These are phyloP conservation scores for Populus tremula DNA, from an alignment of 345 rosid species.

Conservation along the genomic window DNA sequence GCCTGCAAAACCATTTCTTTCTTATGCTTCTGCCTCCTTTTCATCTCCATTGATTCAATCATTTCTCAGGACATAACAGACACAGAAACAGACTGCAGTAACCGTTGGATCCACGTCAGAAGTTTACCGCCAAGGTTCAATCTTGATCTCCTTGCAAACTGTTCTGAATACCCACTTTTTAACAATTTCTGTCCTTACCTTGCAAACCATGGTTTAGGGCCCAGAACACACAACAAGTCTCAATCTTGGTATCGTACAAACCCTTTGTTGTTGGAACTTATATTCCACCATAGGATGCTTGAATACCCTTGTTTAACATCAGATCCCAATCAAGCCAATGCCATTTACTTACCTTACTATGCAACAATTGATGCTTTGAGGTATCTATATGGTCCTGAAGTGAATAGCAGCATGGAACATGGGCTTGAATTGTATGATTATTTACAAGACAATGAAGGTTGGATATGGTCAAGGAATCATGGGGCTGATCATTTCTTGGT, in stretches of 20 bases:
- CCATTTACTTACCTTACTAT: conserved; percentile 78
- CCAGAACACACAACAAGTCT: conserved; percentile 70
- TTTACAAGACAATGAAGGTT: conserved; percentile 38
- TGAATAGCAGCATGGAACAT: conserved; percentile 61
- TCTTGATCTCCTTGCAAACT: conserved; percentile 75
- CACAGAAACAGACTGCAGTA: conserved; percentile 36
- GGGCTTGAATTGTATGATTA: conserved; percentile 64
- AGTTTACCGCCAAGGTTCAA: conserved; percentile 73
- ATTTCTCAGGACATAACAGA: neutral
- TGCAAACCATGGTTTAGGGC: conserved; percentile 87
- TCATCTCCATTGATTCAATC: conserved; percentile 1
- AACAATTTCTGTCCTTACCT: conserved; percentile 67
- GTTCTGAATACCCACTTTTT: conserved; percentile 61
- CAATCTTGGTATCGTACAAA: conserved; percentile 90
- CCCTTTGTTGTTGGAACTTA: conserved; percentile 65
- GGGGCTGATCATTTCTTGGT: conserved; percentile 85
- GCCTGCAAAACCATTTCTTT: conserved; percentile 11
- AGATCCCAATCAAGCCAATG: conserved; percentile 67
- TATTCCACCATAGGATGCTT: conserved; percentile 79
- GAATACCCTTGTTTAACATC: conserved; percentile 81
- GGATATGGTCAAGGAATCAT: conserved; percentile 51
- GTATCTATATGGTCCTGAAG: conserved; percentile 74
- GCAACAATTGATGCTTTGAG: conserved; percentile 70
- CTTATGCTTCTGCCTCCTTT: conserved; percentile 3
- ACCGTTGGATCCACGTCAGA: conserved; percentile 90